Evolutionary conservation across 75 land plant species (phyloP).

Genomic region (Chamaecyparis obtusa): DNA sequence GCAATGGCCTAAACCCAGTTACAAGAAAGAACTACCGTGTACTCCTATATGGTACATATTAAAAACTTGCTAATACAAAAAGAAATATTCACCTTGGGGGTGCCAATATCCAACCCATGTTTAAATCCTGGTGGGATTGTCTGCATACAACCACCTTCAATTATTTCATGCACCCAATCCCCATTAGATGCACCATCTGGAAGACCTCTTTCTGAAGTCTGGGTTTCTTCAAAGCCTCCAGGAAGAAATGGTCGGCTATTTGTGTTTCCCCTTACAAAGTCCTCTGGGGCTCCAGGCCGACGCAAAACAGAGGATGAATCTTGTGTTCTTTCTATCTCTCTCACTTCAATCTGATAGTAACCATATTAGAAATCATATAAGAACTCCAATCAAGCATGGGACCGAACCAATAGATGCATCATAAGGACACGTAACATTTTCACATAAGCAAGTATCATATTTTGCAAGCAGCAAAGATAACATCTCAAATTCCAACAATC

Average conservation of each 20-base stretch:
- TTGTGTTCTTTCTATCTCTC: conserved; percentile 49
- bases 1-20: background rate
- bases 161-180: conserved; percentile 77
- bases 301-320: conserved; percentile 73
- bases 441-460: background rate
- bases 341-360: conserved; percentile 51
- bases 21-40: background rate
- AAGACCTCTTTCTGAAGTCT: conserved; percentile 42
- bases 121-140: conserved; percentile 74
- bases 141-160: conserved; percentile 69
- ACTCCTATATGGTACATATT: background rate
- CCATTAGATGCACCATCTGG: conserved; percentile 69
- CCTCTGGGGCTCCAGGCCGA: conserved; percentile 78
- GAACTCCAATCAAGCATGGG: too few species aligned
- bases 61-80: conserved; percentile 5
- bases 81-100: conserved; percentile 55
- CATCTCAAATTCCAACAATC: background rate
- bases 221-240: conserved; percentile 80
- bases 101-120: conserved; percentile 78
- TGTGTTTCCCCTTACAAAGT: conserved; percentile 88
- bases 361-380: background rate
- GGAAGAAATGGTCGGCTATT: conserved; percentile 91
- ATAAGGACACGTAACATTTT: background rate
- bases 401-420: background rate
- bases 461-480: background rate